These are phyloP conservation scores for Kluyveromyces marxianus DNA, from an alignment of 1,139 yeast genomes.

Conservation along the genomic window DNA sequence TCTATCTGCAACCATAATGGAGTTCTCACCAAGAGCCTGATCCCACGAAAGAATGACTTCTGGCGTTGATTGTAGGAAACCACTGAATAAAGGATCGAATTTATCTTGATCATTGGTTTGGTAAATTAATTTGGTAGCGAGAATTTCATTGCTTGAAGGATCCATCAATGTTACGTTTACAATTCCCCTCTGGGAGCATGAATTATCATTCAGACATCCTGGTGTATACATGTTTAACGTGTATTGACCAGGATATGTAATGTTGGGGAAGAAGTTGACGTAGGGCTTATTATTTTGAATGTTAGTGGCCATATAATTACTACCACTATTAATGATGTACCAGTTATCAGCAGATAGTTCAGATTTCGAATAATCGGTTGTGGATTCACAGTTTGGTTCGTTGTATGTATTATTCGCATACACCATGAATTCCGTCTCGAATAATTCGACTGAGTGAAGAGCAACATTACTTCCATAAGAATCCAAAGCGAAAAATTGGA, in stretches of 20 bases:
- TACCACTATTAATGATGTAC: constrained; percentile 18
- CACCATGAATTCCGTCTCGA: constrained; percentile 51
- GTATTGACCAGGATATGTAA: constrained; percentile 69
- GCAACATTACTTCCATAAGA: constrained; percentile 68
- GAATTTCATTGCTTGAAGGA: constrained; percentile 32
- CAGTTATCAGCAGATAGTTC: constrained; percentile 23
- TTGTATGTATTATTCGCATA: constrained; percentile 75
- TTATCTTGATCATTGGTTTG: constrained; percentile 78
- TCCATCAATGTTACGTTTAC: constrained; percentile 63
- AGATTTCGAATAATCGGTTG: constrained; percentile 32
- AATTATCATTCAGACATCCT: constrained; percentile 65
- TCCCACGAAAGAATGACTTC: constrained; percentile 41
- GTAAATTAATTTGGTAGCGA: constrained; percentile 42
- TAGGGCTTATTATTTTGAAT: constrained; percentile 29
- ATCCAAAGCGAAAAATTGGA: constrained; percentile 60
- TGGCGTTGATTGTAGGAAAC: constrained; percentile 57
- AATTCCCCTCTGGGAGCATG: constrained; percentile 66
- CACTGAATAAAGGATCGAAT: constrained; percentile 70
- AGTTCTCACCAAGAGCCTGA: constrained; percentile 29
- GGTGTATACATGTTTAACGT: constrained; percentile 73
- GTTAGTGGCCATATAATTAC: constrained; percentile 32
- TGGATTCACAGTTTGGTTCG: constrained; percentile 49
- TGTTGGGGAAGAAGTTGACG: constrained; percentile 60
- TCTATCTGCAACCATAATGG: constrained; percentile 65
- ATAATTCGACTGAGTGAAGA: constrained; percentile 66